Percentiles rank a stretch among this genome's conserved stretches.
Conservation (phyloP, 495 filamentous ascomycete genomes). For the Saxophila tyrrhenica region DNA sequence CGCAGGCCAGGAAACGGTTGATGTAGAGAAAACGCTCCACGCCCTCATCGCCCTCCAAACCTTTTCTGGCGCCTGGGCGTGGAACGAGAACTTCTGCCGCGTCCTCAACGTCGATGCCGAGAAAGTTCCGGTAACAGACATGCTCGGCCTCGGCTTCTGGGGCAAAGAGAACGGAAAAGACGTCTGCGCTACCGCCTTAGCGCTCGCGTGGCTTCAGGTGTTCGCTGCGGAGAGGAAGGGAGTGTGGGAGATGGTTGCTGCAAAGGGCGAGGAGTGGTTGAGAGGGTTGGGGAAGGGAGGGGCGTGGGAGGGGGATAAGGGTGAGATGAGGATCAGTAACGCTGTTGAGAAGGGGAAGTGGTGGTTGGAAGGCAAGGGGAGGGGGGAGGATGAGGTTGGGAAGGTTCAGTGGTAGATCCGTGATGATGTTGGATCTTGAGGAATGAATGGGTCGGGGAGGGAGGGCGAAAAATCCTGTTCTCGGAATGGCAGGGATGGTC, state of each 20-base stretch:
- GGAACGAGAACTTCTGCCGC: conserved; percentile 18
- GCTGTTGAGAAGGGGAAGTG: too few relatives aligned
- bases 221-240: conserved; percentile 32
- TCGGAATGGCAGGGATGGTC: too few relatives aligned
- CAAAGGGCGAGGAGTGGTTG: conserved; percentile 39
- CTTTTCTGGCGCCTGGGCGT: conserved; percentile 41
- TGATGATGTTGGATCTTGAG: too few relatives aligned
- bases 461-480: too few relatives aligned
- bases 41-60: conserved; percentile 36
- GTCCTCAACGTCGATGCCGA: conserved; percentile 16
- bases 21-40: conserved; percentile 3
- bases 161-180: too few relatives aligned
- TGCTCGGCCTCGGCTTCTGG: neutral
- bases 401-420: too few relatives aligned
- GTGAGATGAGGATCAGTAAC: too few relatives aligned
- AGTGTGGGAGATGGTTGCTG: conserved; percentile 46
- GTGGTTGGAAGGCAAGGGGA: too few relatives aligned
- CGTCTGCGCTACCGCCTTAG: conserved; percentile 38
- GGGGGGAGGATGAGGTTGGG: too few relatives aligned
- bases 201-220: conserved; percentile 37
- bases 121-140: conserved; percentile 1
- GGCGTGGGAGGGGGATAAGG: too few relatives aligned
- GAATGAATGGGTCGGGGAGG: too few relatives aligned
- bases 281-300: too few relatives aligned
- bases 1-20: neutral